phyloP scores from a whole-genome alignment of 306 rosid species.

The Prunus kanzakura region DNA sequence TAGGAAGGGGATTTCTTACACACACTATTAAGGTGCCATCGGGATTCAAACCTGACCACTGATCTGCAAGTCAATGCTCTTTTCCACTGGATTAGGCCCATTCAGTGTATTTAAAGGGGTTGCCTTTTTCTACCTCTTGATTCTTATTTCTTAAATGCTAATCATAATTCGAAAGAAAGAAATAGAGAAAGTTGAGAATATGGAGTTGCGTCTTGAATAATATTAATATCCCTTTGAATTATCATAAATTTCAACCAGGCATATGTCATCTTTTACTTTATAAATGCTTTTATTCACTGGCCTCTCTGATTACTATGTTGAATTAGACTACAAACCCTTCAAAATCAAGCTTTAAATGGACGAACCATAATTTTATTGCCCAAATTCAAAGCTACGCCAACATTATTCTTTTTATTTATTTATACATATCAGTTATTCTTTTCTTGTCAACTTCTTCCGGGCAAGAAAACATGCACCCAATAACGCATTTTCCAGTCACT shows the following conservation, averaged over 20 bases:
- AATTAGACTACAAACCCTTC: constrained; percentile 2
- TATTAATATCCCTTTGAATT: neutral
- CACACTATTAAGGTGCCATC: no score
- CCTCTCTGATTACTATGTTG: constrained; percentile 1
- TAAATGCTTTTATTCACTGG: neutral
- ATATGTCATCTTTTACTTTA: neutral
- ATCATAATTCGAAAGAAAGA: neutral
- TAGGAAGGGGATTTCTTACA: fast-evolving
- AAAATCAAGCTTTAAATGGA: neutral
- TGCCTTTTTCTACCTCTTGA: neutral
- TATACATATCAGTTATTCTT: no score
- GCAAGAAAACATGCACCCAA: no score
- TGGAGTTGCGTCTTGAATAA: neutral
- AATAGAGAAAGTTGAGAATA: neutral
- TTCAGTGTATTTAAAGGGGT: no score
- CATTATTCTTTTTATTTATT: no score
- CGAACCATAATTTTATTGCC: neutral
- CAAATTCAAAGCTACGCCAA: neutral
- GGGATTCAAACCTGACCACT: fast-evolving
- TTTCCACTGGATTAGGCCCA: fast-evolving
- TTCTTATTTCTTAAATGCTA: neutral
- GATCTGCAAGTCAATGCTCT: no score
- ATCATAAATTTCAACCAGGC: neutral
- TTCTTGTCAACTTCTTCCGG: no score
- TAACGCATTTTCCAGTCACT: no score